A percentile compares a stretch with the other conserved stretches of the same genome.
phyloP scores from a whole-genome alignment of 2,329 filamentous ascomycete species.

The Hymenoscyphus occultus region DNA sequence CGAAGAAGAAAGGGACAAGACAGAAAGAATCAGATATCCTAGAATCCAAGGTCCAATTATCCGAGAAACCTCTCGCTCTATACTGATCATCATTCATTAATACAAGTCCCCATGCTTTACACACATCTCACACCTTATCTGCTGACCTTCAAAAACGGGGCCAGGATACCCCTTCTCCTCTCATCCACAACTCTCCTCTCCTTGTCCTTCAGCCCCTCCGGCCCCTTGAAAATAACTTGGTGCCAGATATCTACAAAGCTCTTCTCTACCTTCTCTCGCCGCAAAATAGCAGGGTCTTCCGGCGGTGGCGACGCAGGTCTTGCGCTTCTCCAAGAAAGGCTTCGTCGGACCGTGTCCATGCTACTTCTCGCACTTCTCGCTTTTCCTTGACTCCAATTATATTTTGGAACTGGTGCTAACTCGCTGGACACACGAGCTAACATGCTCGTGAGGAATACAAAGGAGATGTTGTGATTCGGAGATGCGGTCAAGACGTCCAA shows the following conservation, averaged over 20 bases:
- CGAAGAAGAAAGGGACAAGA: background rate
- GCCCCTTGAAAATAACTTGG: conserved; percentile 53
- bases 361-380: conserved; percentile 24
- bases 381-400: conserved; percentile 19
- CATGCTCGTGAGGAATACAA: conserved; percentile 82
- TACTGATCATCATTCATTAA: background rate
- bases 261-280: conserved; percentile 56
- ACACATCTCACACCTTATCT: background rate
- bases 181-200: conserved; percentile 61
- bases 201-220: conserved; percentile 47
- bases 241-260: conserved; percentile 65
- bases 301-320: conserved; percentile 31
- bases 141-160: conserved; percentile 58
- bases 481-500: conserved; percentile 71
- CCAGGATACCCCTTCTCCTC: conserved; percentile 62
- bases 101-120: background rate
- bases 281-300: conserved; percentile 47
- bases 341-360: conserved; percentile 28
- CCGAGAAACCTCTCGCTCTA: background rate
- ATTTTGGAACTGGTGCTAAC: conserved; percentile 42
- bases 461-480: conserved; percentile 81
- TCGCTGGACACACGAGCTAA: conserved; percentile 59
- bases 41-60: background rate
- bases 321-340: conserved; percentile 32
- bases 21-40: background rate